Evolutionary conservation across 768 basidiomycete species (phyloP).

Genomic region (Agrocybe praecox): DNA sequence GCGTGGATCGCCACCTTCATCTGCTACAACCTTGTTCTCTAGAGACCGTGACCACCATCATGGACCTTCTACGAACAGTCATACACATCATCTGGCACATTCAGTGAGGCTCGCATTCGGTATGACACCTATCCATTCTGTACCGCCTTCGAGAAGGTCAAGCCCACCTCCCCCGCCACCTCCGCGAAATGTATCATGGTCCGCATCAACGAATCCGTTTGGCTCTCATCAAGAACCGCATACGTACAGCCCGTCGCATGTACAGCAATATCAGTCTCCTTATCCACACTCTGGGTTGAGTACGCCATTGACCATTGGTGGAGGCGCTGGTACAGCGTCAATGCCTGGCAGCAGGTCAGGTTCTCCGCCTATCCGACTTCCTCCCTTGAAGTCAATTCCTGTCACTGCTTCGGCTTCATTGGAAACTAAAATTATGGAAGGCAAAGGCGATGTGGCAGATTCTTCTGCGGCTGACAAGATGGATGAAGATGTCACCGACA

Average conservation of each 20-base stretch:
- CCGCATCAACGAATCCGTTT: slow-evolving; percentile 13
- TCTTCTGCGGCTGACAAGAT: background rate
- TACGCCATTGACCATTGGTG: slow-evolving; percentile 2
- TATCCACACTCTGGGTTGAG: background rate
- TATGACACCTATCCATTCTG: slow-evolving; percentile 78
- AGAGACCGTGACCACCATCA: slow-evolving; percentile 16
- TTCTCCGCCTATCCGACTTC: slow-evolving; percentile 72
- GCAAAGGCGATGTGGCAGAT: slow-evolving; percentile 7
- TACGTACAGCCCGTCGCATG: slow-evolving; percentile 17
- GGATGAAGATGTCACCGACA: slow-evolving; percentile 10
- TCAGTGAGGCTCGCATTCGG: slow-evolving; percentile 88
- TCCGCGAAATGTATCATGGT: slow-evolving; percentile 25
- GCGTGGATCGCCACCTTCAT: slow-evolving; percentile 24
- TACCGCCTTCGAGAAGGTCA: slow-evolving; percentile 38
- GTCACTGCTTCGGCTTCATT: slow-evolving; percentile 4
- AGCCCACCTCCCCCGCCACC: slow-evolving; percentile 30
- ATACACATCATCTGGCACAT: slow-evolving; percentile 71
- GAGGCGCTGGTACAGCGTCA: slow-evolving; percentile 28
- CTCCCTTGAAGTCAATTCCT: slow-evolving; percentile 58
- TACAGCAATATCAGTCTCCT: slow-evolving; percentile 1
- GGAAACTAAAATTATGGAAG: slow-evolving; percentile 17
- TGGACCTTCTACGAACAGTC: slow-evolving; percentile 32
- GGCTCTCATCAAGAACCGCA: slow-evolving; percentile 22
- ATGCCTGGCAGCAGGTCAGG: slow-evolving; percentile 64
- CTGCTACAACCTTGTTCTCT: slow-evolving; percentile 11